Evolutionary conservation across 1,139 yeast genomes (phyloP).

Genomic region (Lizanozyma gosingica): DNA sequence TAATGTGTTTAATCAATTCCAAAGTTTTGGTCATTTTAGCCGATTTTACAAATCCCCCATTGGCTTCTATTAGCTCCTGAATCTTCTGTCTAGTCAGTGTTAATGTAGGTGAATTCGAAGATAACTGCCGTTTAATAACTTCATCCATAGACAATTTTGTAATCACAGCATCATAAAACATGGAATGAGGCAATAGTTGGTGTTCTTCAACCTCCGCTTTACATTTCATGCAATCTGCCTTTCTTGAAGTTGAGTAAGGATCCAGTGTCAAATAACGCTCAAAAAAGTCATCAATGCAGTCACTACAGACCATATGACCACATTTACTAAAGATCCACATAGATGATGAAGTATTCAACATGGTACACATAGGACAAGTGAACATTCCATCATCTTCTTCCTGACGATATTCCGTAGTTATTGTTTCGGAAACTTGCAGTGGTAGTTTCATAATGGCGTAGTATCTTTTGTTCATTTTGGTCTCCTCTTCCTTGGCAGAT

Average conservation of each 20-base stretch:
- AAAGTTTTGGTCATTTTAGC: conserved; percentile 48
- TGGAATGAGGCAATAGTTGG: conserved; percentile 38
- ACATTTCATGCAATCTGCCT: conserved; percentile 50
- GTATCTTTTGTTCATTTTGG: neutral
- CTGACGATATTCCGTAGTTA: neutral
- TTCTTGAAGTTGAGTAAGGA: conserved; percentile 23
- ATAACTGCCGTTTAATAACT: conserved; percentile 1
- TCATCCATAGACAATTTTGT: conserved; percentile 9
- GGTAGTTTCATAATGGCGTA: neutral
- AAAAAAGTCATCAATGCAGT: conserved; percentile 48
- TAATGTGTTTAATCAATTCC: conserved; percentile 35
- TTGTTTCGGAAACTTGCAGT: neutral
- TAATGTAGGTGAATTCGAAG: neutral
- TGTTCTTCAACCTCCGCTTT: conserved; percentile 26
- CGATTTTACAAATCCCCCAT: conserved; percentile 25
- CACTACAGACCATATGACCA: conserved; percentile 62
- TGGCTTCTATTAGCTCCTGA: conserved; percentile 16
- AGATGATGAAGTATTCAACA: conserved; percentile 41
- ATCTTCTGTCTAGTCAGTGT: conserved; percentile 13
- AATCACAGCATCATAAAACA: conserved; percentile 40
- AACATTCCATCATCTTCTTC: conserved; percentile 11
- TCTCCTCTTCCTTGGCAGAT: conserved; percentile 15
- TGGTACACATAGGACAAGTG: conserved; percentile 64
- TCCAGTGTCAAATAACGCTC: conserved; percentile 29
- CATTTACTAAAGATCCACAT: conserved; percentile 46